These are phyloP conservation scores for Capsicum chinense DNA, from an alignment of 257 asterid genomes.

Conservation along the genomic window DNA sequence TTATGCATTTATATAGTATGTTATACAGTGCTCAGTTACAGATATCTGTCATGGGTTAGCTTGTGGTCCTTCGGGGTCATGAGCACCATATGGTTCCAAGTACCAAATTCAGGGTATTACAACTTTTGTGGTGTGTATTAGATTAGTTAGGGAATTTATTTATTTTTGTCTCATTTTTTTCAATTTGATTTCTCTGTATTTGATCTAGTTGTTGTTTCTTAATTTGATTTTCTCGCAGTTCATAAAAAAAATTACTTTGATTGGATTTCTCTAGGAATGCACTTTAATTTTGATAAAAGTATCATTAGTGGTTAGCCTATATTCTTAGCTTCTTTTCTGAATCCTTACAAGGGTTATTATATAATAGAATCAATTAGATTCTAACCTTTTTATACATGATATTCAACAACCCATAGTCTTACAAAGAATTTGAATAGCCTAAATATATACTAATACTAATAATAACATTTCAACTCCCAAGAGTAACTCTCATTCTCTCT, in stretches of 20 bases:
- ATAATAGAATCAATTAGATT: neutral
- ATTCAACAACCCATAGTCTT: neutral
- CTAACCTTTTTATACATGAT: neutral
- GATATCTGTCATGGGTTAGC: too few relatives aligned
- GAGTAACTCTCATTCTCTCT: neutral
- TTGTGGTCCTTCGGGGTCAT: too few relatives aligned
- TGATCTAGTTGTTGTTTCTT: neutral
- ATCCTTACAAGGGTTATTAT: neutral
- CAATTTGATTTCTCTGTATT: neutral
- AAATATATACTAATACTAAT: neutral
- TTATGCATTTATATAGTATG: too few relatives aligned
- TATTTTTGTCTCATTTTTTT: neutral
- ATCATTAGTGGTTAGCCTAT: neutral
- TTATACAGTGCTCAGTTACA: too few relatives aligned
- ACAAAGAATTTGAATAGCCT: neutral
- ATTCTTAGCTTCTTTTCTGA: neutral
- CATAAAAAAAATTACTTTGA: neutral
- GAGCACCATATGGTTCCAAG: too few relatives aligned
- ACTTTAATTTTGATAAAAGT: neutral
- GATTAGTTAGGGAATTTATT: neutral
- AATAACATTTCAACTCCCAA: neutral
- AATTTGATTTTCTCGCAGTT: slow-evolving; percentile 24
- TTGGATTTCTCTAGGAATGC: neutral
- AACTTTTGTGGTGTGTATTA: too few relatives aligned
- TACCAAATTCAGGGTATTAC: too few relatives aligned